Evolutionary conservation across 441 rosid species (phyloP), one percentile per base, ranked within the genome.

Genomic region (Gossypium laxum): DNA sequence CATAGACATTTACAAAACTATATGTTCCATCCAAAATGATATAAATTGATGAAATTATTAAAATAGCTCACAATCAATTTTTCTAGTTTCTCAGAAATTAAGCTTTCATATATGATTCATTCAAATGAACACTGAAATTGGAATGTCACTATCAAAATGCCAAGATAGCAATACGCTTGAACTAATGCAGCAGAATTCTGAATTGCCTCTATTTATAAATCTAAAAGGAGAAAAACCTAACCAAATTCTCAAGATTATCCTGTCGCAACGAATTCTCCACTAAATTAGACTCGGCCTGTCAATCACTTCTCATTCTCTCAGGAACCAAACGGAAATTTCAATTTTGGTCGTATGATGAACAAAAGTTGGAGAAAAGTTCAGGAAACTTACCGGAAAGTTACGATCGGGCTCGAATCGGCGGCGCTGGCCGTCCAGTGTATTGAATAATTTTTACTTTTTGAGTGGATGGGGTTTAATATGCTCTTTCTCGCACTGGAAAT

Each of bases 381-480:
- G 10, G 55, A 73, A 18, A 57, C 67, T 48, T 60, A 79, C 81
- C 54, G 41, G 60, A 47, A 47, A 18, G 18, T 2, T 58, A 30
- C 47, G 64, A 72, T 67, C 64, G 22, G 70, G 38, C 15, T 38
- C 8, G 14, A 60, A 72, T 1, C 38, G 65, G 48, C 61, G 57
- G 62, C 24, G 30, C 3, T 57, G 15, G 17, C 28, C 17, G 61
- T 52, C 70, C 67, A 19, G 15, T 4, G 7, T 19, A 17, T 34
- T 61, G 32, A 30, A 41, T 50, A 2, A 26, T 5, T 47, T 43
- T 48, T 24, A 30, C 11, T 2, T 12, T 75, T 28, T 15, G 41
- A 12, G 24, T 5, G 11, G 22, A 3, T 0, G 21, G 66, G 22
- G 2, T 11, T 63, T 21, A 19, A 5, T 22, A 14, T 69, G 74